Base-by-base conservation (phyloP, 192 early-diverging fungal species). In the Haplosporangium gracile region DNA sequence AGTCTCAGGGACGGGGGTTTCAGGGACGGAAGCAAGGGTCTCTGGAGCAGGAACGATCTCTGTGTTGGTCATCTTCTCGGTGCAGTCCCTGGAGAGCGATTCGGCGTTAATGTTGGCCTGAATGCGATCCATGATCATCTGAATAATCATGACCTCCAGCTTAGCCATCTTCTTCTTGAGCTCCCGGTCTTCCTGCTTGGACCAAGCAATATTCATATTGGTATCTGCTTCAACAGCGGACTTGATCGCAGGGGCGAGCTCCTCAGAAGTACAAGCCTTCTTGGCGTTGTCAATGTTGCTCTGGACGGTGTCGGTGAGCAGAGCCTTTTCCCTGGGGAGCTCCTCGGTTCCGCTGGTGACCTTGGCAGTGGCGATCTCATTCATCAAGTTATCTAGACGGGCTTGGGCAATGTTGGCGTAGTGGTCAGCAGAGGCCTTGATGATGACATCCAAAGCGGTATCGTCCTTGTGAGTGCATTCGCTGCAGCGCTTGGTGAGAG, bases 51-150 rank as follows among this genome's bases (percentile, higher is more conserved):
- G 78, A 1, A 55, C 55, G 40, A 86, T 79, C 36, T 78, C 75
- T 1, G 79, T 81, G 32, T 78, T 73, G 76, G 79, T 86, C 84
- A 86, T 86, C 49, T 78, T 86, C 68, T 86, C 84, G 24, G 79
- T 74, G 53, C 78, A 78, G 71, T 86, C 84, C 79, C 81, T 86
- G 79, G 84, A 77, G 29, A 86, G 38, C 43, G 18, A 5, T 38
- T 80, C 75, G 11, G 83, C 83, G 69, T 80, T 74, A 60, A 85
- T 45, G 32, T 76, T 63, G 1, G 42, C 45, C 57, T 77, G 60
- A 20, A 85, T 77, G 26, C 57, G 78, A 20, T 80, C 70, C 51
- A 82, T 1, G 45, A 70, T 29, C 26, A 78, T 1, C 10, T 75
- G 34, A 5, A 53, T 80, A 29, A 85, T 68, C 51, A 32, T 40